A percentile compares a stretch with the other conserved stretches of the same genome.
Evolutionary conservation across 2,329 filamentous ascomycete species (phyloP).

Genomic region (Epichloe scottii): DNA sequence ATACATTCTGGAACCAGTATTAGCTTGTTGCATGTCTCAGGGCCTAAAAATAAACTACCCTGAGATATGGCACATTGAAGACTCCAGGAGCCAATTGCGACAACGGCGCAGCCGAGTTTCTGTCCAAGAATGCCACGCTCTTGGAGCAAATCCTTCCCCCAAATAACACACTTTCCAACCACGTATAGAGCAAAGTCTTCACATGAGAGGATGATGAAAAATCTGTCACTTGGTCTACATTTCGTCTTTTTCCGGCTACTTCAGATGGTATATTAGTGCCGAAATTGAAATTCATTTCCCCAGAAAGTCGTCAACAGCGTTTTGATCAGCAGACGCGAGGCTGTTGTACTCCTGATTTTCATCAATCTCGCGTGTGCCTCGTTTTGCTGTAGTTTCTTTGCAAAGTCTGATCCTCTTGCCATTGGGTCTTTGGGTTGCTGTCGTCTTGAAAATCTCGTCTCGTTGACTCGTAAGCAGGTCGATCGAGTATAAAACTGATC

Average conservation of each 20-base stretch:
- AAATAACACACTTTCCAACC: slow-evolving; percentile 16
- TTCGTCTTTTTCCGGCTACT: neutral
- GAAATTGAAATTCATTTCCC: slow-evolving; percentile 9
- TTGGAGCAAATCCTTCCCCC: slow-evolving; percentile 13
- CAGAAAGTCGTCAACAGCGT: slow-evolving; percentile 19
- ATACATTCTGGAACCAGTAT: slow-evolving; percentile 12
- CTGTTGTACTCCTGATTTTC: slow-evolving; percentile 7
- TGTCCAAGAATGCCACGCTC: slow-evolving; percentile 10
- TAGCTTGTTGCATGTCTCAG: neutral
- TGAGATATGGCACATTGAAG: slow-evolving; percentile 23
- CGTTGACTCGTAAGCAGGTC: slow-evolving; percentile 8
- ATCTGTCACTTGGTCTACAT: neutral
- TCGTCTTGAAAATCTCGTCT: neutral
- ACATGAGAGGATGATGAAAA: neutral
- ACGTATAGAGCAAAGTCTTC: slow-evolving; percentile 2
- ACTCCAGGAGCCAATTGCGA: slow-evolving; percentile 21
- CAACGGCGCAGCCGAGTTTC: slow-evolving; percentile 13
- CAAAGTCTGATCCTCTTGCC: neutral
- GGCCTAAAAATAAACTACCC: slow-evolving; percentile 12
- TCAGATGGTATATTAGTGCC: neutral
- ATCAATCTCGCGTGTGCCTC: neutral
- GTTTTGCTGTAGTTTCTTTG: neutral
- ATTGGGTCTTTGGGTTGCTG: neutral
- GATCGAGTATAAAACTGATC: slow-evolving; percentile 15
- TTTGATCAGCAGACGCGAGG: slow-evolving; percentile 13